phyloP scores from a whole-genome alignment of 208 protist genomes.

The Leishmania guyanensis region DNA sequence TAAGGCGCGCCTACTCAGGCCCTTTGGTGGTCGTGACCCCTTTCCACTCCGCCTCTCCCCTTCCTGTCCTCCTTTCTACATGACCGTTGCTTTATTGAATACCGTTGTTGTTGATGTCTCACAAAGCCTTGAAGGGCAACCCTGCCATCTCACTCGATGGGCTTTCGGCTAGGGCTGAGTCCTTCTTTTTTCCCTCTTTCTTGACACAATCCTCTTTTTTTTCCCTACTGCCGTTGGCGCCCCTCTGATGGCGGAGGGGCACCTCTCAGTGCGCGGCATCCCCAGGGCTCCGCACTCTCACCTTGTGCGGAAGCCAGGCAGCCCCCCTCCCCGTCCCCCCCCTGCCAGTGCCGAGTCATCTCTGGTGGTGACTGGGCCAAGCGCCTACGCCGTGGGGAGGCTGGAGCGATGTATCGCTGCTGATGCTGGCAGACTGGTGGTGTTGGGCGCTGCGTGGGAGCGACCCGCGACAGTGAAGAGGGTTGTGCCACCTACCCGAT shows the following conservation, averaged over 20 bases:
- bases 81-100: neutral
- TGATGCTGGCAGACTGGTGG: neutral
- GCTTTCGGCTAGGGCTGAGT: neutral
- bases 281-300: neutral
- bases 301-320: neutral
- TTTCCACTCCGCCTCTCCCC: neutral
- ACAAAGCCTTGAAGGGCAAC: neutral
- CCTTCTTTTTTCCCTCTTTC: neutral
- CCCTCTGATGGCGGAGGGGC: neutral
- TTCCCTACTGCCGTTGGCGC: neutral
- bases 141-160: neutral
- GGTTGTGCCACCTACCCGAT: neutral
- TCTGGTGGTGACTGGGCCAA: neutral
- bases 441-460: neutral
- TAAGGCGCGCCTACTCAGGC: neutral
- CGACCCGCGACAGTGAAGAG: neutral
- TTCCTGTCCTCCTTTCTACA: neutral
- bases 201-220: neutral
- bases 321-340: neutral
- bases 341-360: neutral
- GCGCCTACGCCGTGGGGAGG: neutral
- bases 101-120: no score
- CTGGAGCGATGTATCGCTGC: neutral
- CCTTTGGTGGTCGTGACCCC: neutral
- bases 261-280: neutral